Evolutionary conservation across 441 rosid genomes (phyloP).

Genomic region (Populus hybrid): DNA sequence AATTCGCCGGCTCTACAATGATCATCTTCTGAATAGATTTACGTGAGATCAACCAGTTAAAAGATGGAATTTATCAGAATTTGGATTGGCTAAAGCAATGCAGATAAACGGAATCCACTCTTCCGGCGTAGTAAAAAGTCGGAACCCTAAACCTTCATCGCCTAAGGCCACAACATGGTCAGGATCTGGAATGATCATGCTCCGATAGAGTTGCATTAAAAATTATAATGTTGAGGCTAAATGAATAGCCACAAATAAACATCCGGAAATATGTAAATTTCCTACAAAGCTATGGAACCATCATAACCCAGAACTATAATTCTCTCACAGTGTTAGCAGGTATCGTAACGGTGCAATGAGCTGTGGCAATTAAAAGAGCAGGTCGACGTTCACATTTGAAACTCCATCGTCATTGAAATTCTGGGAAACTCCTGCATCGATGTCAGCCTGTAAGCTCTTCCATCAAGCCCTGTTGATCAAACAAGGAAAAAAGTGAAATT

Average conservation of each 20-base stretch:
- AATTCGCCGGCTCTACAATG: too few species aligned
- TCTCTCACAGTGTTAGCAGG: not conserved
- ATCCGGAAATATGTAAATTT: not conserved
- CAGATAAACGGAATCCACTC: too few species aligned
- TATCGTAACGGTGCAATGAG: not conserved
- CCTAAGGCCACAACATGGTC: too few species aligned
- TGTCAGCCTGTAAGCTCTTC: conserved; percentile 66
- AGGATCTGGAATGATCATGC: too few species aligned
- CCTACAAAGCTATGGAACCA: not conserved
- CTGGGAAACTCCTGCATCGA: not conserved
- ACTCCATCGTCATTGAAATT: not conserved
- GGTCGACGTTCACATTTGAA: not conserved
- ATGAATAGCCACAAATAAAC: not conserved
- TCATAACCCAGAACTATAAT: not conserved
- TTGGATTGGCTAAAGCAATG: too few species aligned
- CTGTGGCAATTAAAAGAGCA: not conserved
- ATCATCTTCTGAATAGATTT: too few species aligned
- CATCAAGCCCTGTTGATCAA: conserved; percentile 72
- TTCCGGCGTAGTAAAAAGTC: too few species aligned
- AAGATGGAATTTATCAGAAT: too few species aligned
- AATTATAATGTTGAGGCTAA: too few species aligned
- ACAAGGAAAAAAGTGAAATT: not conserved
- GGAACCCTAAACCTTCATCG: too few species aligned
- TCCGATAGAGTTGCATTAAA: too few species aligned
- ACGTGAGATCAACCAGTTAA: too few species aligned